Evolutionary conservation across 371 early-diverging fungal genomes (phyloP).

Genomic region (Mucor mucedo): DNA sequence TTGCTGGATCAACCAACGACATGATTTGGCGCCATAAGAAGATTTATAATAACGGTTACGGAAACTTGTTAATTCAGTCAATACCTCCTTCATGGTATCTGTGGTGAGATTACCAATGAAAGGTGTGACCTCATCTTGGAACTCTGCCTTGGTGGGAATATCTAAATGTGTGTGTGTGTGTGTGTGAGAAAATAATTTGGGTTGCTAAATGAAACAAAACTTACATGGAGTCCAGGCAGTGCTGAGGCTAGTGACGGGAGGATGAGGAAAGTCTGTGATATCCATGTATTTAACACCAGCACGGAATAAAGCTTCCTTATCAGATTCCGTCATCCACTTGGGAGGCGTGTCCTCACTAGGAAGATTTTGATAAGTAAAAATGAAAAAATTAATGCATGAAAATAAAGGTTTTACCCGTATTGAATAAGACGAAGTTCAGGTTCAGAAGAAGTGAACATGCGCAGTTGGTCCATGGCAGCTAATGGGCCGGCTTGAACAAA

Average conservation of each 20-base stretch:
- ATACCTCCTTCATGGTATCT: constrained; percentile 61
- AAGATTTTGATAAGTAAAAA: too few relatives aligned
- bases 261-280: constrained; percentile 73
- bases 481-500: constrained; percentile 37
- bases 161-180: constrained; percentile 24
- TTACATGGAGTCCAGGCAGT: constrained; percentile 38
- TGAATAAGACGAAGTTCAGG: constrained; percentile 42
- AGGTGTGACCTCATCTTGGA: constrained; percentile 60
- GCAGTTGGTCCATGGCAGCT: constrained; percentile 32
- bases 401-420: constrained; percentile 29
- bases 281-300: constrained; percentile 82
- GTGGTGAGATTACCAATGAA: constrained; percentile 66
- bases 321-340: constrained; percentile 67
- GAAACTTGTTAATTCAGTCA: constrained; percentile 80
- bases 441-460: constrained; percentile 25
- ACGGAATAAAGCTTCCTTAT: constrained; percentile 72
- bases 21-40: constrained; percentile 68
- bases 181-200: neutral
- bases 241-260: constrained; percentile 6
- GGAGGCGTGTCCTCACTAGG: constrained; percentile 52
- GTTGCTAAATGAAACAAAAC: neutral
- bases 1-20: constrained; percentile 77
- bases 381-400: neutral
- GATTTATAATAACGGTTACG: constrained; percentile 91
- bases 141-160: constrained; percentile 47